Conservation (phyloP, 1,284 basidiomycete species). For the Ceratobasidium theobromae region DNA sequence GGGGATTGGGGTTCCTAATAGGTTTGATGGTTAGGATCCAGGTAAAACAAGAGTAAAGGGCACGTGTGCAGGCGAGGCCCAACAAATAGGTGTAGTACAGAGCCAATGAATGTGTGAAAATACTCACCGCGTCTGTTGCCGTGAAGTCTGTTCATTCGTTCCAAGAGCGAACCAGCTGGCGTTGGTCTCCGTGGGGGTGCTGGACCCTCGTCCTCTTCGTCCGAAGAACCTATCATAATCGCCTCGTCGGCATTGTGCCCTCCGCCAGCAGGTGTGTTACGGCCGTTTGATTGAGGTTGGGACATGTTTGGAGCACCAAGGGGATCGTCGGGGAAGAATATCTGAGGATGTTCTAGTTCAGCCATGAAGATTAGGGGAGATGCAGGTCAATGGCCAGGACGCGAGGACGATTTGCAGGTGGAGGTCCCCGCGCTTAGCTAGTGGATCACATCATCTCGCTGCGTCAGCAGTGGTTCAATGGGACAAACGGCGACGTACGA, state of each 20-base stretch:
- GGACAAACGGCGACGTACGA: not conserved
- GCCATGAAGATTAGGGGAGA: not conserved
- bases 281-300: not conserved
- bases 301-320: not conserved
- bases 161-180: not conserved
- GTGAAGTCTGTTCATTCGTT: not conserved
- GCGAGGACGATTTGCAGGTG: not conserved
- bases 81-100: too few relatives aligned
- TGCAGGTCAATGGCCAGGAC: not conserved
- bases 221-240: constrained; percentile 18
- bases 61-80: too few relatives aligned
- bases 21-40: not conserved
- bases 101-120: too few relatives aligned
- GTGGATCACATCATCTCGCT: not conserved
- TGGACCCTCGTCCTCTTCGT: constrained; percentile 5
- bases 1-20: constrained; percentile 15
- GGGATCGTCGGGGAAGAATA: not conserved
- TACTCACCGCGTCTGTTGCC: not conserved
- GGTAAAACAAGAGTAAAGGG: too few relatives aligned
- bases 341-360: not conserved
- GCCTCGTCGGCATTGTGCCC: constrained; percentile 7
- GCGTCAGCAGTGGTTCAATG: not conserved
- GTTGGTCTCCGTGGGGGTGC: not conserved
- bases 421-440: constrained; percentile 16
- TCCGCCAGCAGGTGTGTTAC: not conserved